Conservation (phyloP, 768 basidiomycete species). For the Chlorophyllum brunneum region DNA sequence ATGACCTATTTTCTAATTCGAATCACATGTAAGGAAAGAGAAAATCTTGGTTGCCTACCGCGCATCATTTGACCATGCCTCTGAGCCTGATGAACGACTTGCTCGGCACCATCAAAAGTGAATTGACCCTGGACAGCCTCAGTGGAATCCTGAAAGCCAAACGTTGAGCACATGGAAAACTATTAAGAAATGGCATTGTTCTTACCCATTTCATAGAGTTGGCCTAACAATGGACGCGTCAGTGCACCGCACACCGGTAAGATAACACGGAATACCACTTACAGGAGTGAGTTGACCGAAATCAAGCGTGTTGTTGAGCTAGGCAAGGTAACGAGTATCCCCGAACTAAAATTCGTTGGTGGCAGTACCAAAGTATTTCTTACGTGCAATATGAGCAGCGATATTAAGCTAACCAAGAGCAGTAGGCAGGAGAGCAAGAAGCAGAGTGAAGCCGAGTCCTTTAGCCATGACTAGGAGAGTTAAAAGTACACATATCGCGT, state of each 20-base stretch:
- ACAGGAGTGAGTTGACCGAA: conserved; percentile 46
- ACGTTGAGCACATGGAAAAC: not conserved
- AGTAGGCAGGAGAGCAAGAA: conserved; percentile 8
- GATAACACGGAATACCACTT: conserved; percentile 9
- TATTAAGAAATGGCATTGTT: not conserved
- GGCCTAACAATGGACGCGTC: conserved; percentile 17
- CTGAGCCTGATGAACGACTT: conserved; percentile 39
- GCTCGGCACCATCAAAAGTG: conserved; percentile 42
- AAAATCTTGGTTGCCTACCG: conserved; percentile 22
- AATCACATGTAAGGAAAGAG: no score
- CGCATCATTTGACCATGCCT: conserved; percentile 44
- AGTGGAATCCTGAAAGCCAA: conserved; percentile 39
- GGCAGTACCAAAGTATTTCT: conserved; percentile 48
- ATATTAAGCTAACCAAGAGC: conserved; percentile 48
- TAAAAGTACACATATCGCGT: no score
- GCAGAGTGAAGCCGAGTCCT: not conserved
- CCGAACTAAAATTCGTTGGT: conserved; percentile 43
- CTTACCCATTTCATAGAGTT: conserved; percentile 57
- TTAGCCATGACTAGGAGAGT: conserved; percentile 7
- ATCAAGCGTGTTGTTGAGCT: conserved; percentile 31
- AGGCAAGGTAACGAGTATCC: conserved; percentile 35
- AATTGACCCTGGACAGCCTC: conserved; percentile 45
- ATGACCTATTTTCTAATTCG: no score
- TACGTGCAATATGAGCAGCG: conserved; percentile 37
- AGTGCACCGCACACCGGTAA: not conserved